Percentiles rank a stretch among this genome's conserved stretches.
phyloP scores from a whole-genome alignment of 768 basidiomycete genomes.

The Russula dissimulans region DNA sequence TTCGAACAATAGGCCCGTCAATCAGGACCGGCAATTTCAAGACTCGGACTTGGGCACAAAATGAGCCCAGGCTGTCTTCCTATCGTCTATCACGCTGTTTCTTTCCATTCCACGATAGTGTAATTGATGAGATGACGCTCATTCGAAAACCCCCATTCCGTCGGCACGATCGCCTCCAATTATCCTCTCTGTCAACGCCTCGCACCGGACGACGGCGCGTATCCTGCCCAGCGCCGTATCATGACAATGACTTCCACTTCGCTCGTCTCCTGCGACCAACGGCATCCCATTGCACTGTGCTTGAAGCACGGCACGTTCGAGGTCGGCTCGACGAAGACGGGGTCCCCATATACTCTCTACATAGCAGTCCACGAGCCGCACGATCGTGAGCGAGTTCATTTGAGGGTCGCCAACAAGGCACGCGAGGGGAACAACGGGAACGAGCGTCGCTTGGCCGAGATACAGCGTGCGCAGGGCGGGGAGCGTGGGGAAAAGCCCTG shows the following conservation, averaged over 20 bases:
- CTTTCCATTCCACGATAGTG: neutral
- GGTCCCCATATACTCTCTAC: constrained; percentile 50
- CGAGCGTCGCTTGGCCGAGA: constrained; percentile 42
- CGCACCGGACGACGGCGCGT: constrained; percentile 36
- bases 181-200: constrained; percentile 43
- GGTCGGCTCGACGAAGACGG: constrained; percentile 39
- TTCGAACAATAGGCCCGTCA: neutral
- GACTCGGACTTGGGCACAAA: neutral
- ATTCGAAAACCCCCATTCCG: constrained; percentile 17
- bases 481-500: constrained; percentile 28
- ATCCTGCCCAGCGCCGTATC: constrained; percentile 27
- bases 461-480: constrained; percentile 36
- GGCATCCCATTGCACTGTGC: neutral
- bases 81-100: neutral
- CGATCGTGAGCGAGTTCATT: constrained; percentile 23
- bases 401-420: constrained; percentile 26
- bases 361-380: constrained; percentile 47
- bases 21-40: neutral
- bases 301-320: constrained; percentile 32
- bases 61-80: neutral
- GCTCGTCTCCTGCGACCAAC: neutral
- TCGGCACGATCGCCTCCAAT: constrained; percentile 44
- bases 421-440: constrained; percentile 34
- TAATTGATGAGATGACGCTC: neutral
- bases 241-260: neutral